A percentile compares a stretch with the other conserved stretches of the same genome.
Conservation (phyloP, 2,329 filamentous ascomycete genomes). For the Alternaria consortialis region DNA sequence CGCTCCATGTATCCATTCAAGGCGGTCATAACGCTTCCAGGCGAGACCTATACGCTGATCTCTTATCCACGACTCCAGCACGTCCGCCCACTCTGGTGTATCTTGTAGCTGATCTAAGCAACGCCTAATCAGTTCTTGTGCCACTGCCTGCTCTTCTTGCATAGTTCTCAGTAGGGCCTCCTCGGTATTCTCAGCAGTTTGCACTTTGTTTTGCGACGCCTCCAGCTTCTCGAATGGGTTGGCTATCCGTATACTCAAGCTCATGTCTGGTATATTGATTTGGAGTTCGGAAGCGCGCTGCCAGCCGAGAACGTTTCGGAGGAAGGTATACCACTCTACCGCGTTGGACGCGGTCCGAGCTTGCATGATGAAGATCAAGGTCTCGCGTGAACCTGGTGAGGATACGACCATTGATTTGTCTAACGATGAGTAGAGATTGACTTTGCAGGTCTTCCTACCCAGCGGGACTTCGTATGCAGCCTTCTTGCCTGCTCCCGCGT, state of each 20-base stretch:
- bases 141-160: conserved; percentile 64
- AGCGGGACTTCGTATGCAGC: conserved; percentile 67
- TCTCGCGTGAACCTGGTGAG: conserved; percentile 62
- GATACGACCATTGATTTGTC: conserved; percentile 74
- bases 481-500: conserved; percentile 60
- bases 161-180: conserved; percentile 56
- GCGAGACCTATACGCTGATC: conserved; percentile 69
- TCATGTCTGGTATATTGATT: conserved; percentile 70
- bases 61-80: conserved; percentile 67
- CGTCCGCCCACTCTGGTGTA: conserved; percentile 66
- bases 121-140: conserved; percentile 63
- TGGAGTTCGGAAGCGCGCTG: conserved; percentile 64
- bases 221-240: conserved; percentile 67
- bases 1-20: conserved; percentile 73
- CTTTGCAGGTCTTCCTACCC: conserved; percentile 61
- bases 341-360: conserved; percentile 68
- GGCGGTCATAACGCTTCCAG: conserved; percentile 73
- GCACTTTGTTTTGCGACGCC: conserved; percentile 52
- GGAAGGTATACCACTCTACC: conserved; percentile 74
- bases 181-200: conserved; percentile 57
- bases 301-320: conserved; percentile 68
- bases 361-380: conserved; percentile 68
- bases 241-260: conserved; percentile 65
- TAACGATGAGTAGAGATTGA: conserved; percentile 71
- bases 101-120: conserved; percentile 68